Base-by-base conservation (phyloP, 108 stramenopile species). In the Cyclostephanos invisitatus region DNA sequence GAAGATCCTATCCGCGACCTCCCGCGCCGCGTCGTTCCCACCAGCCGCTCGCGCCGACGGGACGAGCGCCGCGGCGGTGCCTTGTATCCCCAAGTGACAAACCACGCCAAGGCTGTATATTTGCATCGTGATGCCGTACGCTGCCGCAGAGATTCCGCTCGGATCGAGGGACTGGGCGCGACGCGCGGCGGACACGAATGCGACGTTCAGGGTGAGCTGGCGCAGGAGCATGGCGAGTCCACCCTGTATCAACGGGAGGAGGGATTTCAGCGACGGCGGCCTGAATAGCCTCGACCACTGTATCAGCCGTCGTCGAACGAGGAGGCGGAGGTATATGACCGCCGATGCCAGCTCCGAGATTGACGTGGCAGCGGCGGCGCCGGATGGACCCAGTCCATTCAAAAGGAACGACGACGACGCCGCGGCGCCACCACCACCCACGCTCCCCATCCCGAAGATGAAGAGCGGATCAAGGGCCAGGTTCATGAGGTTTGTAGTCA, bases 111-210 rank as follows among this genome's bases (percentile, higher is more conserved):
- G 63, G 14, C 67, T 51, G 70, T 87, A 89, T 17, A 91, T 86
- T 75, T 92, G 91, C 87, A 89, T 90, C 8, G 87, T 84, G 59
- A 95, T 92, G 0, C 89, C 88, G 73, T 92, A 89, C 17, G 93
- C 93, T 7, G 93, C 93, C 12, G 88, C 93, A 2, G 82, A 54
- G 11, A 92, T 86, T 27, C 93, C 93, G 15, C 83, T 73, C 0
- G 91, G 78, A 70, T 95, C 93, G 84, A 95, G 75, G 11, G 70
- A 56, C 62, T 92, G 91, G 1, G 91, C 87, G 49, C 86, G 50
- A 35, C 93, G 74, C 5, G 91, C 84, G 11, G 89, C 93, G 3
- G 85, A 63, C 5, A 90, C 67, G 69, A 95, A 85, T 6, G 82
- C 89, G 22, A 85, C 64, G 69, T 92, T 95, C 17, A 95, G 63